A percentile compares a stretch with the other conserved stretches of the same genome.
These are phyloP conservation scores for Ganoderma lucidum DNA, from an alignment of 1,284 basidiomycete genomes.

Conservation along the genomic window DNA sequence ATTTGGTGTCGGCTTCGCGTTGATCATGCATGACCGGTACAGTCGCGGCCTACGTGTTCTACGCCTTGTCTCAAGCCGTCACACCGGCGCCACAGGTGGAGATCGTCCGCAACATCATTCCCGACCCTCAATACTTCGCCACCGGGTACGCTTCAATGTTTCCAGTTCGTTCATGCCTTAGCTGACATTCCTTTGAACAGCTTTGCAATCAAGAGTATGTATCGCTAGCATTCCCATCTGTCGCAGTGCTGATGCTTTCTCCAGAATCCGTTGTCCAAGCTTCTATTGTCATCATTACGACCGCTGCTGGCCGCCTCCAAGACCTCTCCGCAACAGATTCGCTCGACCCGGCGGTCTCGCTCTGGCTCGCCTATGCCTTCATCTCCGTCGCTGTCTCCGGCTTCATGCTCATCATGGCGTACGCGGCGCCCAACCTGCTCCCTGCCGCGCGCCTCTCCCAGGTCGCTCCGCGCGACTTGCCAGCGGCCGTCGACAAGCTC, in stretches of 20 bases:
- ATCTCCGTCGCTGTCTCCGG: conserved; percentile 48
- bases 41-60: conserved; percentile 55
- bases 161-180: not conserved
- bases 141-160: conserved; percentile 42
- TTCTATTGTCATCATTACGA: conserved; percentile 55
- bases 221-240: not conserved
- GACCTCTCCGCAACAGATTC: conserved; percentile 48
- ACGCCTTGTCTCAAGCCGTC: conserved; percentile 51
- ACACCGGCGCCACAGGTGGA: conserved; percentile 56
- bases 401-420: conserved; percentile 45
- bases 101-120: conserved; percentile 50
- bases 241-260: conserved; percentile 2
- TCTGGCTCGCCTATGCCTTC: conserved; percentile 54
- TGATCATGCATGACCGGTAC: not conserved
- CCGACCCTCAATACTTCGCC: conserved; percentile 53
- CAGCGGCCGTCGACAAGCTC: conserved; percentile 45
- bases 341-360: conserved; percentile 50
- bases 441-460: conserved; percentile 53
- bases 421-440: conserved; percentile 41
- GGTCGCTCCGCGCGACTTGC: conserved; percentile 44
- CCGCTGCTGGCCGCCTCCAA: conserved; percentile 52
- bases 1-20: not conserved
- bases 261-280: conserved; percentile 52
- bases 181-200: conserved; percentile 25
- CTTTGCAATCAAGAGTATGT: conserved; percentile 52